Conservation (phyloP, 2,329 filamentous ascomycete species). For the Nemania abortiva region DNA sequence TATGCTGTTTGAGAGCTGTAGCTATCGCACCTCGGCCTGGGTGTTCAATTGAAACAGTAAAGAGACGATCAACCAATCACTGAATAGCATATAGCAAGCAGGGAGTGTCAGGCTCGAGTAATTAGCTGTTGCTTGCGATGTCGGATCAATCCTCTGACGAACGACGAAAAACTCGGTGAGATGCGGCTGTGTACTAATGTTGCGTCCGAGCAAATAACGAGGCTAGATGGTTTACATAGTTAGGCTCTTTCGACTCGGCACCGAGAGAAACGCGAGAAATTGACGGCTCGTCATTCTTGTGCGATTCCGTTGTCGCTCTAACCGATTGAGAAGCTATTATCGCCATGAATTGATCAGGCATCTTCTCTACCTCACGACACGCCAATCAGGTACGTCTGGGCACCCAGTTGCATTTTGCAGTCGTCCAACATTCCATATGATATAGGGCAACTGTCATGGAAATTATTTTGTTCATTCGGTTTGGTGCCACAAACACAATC, state of each 20-base stretch:
- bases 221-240: background rate
- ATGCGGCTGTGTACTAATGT: background rate
- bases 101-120: background rate
- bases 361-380: too few relatives aligned
- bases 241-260: background rate
- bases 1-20: conserved; percentile 8
- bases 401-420: background rate
- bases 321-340: too few relatives aligned
- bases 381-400: background rate
- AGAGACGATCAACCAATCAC: background rate
- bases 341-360: too few relatives aligned
- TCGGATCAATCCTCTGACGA: background rate
- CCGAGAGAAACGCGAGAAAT: background rate
- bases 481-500: background rate
- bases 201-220: background rate
- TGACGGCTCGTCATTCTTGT: background rate
- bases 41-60: background rate
- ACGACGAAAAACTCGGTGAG: background rate
- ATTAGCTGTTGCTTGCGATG: background rate
- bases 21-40: too few relatives aligned
- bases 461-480: background rate
- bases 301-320: background rate
- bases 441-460: background rate
- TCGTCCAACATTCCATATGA: too few relatives aligned
- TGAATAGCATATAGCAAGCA: background rate